Evolutionary conservation across 352 stramenopile species (phyloP).

Genomic region (Globisporangium emineosum): DNA sequence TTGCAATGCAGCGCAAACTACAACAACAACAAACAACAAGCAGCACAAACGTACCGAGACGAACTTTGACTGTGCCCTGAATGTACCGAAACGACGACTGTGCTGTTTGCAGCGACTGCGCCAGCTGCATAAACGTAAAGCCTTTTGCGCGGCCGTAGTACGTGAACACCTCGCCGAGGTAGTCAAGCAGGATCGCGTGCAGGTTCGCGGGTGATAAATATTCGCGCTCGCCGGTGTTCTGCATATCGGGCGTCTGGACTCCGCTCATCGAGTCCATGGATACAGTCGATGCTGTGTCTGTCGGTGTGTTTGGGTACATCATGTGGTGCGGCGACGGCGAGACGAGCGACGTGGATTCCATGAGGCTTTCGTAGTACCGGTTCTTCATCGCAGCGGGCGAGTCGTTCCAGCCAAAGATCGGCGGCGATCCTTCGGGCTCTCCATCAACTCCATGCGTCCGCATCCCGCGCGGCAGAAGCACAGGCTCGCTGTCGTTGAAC

Average conservation of each 20-base stretch:
- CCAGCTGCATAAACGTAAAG: conserved; percentile 57
- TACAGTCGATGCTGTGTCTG: conserved; percentile 13
- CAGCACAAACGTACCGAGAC: conserved; percentile 26
- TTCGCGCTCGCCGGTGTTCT: conserved; percentile 21
- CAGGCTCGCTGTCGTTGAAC: conserved; percentile 28
- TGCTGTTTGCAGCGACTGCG: conserved; percentile 54
- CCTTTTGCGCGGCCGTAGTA: conserved; percentile 45
- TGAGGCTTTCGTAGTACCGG: conserved; percentile 36
- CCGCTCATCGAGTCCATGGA: conserved; percentile 22
- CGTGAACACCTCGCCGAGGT: conserved; percentile 57
- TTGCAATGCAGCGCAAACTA: too few species aligned
- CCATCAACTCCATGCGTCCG: conserved; percentile 8
- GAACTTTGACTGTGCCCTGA: conserved; percentile 50
- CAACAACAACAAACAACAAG: too few species aligned
- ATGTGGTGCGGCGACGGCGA: conserved; percentile 37
- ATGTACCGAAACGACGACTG: conserved; percentile 67
- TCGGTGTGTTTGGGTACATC: conserved; percentile 22
- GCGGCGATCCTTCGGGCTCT: conserved; percentile 38
- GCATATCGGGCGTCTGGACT: conserved; percentile 6
- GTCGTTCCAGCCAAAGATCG: conserved; percentile 31
- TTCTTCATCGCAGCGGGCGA: conserved; percentile 24
- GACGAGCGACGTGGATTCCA: conserved; percentile 25
- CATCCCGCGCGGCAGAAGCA: conserved; percentile 41
- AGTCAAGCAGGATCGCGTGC: conserved; percentile 47
- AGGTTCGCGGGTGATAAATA: conserved; percentile 44